Evolutionary conservation across 1,139 yeast genomes (phyloP).

Genomic region (Kodamaea ohmeri): DNA sequence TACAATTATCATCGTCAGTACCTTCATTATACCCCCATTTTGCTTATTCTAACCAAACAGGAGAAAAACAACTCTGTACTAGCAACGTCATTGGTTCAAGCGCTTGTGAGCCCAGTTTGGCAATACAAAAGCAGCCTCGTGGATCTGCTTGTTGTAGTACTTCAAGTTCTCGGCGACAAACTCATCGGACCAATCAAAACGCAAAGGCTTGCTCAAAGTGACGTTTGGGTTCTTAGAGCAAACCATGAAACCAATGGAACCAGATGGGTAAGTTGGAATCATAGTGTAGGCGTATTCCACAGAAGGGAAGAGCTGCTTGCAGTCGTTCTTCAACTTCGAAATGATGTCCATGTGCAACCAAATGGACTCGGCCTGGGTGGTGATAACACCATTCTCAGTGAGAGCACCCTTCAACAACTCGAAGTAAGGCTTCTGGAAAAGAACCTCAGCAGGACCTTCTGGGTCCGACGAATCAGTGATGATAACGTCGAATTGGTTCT

Average conservation of each 20-base stretch:
- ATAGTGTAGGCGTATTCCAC: conserved; percentile 86
- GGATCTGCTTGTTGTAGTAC: conserved; percentile 78
- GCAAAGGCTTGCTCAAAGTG: conserved; percentile 62
- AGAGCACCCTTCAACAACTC: conserved; percentile 74
- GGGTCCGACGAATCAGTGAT: conserved; percentile 95
- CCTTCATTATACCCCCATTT: conserved; percentile 8
- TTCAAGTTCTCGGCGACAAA: conserved; percentile 65
- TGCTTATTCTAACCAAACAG: conserved; percentile 11
- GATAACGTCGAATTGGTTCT: conserved; percentile 77
- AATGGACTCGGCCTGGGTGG: conserved; percentile 89
- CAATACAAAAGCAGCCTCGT: conserved; percentile 79
- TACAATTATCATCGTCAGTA: conserved; percentile 7
- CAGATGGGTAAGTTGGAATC: conserved; percentile 92
- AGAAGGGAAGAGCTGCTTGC: conserved; percentile 77
- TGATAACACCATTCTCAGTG: conserved; percentile 82
- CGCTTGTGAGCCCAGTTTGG: conserved; percentile 76
- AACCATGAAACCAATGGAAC: conserved; percentile 92
- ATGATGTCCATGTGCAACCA: conserved; percentile 85
- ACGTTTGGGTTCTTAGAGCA: conserved; percentile 72
- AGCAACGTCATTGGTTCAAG: conserved; percentile 21
- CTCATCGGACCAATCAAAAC: conserved; percentile 58
- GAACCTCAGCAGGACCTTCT: conserved; percentile 91
- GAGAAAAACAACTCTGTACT: conserved; percentile 10
- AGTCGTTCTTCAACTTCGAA: conserved; percentile 69
- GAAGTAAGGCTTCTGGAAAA: conserved; percentile 86